Evolutionary conservation across 129 eudicot species (phyloP), one percentile per base, ranked within the genome.

Genomic region (Saposhnikovia divaricata): DNA sequence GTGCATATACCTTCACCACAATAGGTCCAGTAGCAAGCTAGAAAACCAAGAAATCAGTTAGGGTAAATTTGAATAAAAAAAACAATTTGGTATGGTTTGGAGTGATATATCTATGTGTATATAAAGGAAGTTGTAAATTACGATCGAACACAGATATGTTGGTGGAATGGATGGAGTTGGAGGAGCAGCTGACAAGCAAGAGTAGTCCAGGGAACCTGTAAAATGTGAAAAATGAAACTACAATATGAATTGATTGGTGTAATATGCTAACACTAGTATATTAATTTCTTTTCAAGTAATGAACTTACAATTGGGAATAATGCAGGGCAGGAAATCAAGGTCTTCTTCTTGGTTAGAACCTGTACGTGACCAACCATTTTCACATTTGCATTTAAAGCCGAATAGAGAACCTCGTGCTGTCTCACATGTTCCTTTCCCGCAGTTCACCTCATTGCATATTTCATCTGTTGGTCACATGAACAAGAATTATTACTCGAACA

Each of bases 181-280:
- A 70, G 97, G 90, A 34, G 98, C 65, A 43, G 98, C 96, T 9
- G 97, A 90, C 97, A 93, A 85, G 90, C 98, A 91, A 47, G 96
- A 88, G 83, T 93, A 93, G 82, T 93, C 84, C 0, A 93, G 82
- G 38, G 91, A 27, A 82, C 98, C 98, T 93, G 87, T 80, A 75
- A 23, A 59, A 16, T 27, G 74, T 68, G 21, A 68, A 68, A 46
- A 70, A 10, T 31, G 34, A 31, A 31, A 31, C 34, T 31, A 31
- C 34, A 4, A 37, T 38, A 38, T 70, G 7, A 68, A 14, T 14
- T 68, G 39, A 68, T 5, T 38, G 25, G n/a, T 6, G 45, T 15
- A 13, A 34, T 70, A 5, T 4, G 45, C 46, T 69, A 2, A 4
- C 16, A 31, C 16, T 6, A 4, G 9, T 70, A 42, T 7, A 16